A percentile compares a stretch with the other conserved stretches of the same genome.
phyloP scores from a whole-genome alignment of 2,329 filamentous ascomycete species.

The Verticillium albo-atrum region DNA sequence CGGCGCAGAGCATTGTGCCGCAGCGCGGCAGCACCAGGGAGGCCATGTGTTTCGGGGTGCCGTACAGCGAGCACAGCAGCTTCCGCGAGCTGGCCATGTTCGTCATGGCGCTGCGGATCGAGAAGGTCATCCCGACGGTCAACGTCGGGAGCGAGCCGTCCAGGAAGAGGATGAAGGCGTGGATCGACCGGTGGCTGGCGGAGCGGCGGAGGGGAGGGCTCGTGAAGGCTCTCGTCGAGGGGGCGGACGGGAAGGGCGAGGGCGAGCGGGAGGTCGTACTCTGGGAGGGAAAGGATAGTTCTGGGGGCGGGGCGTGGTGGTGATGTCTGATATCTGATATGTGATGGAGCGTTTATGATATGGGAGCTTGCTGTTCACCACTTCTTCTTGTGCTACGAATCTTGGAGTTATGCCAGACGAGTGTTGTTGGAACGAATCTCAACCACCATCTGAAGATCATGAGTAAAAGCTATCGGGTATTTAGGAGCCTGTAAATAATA shows the following conservation, averaged over 20 bases:
- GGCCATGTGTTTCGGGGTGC: conserved; percentile 86
- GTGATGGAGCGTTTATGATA: too few relatives aligned
- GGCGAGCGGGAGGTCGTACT: conserved; percentile 25
- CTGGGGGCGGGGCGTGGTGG: conserved; percentile 35
- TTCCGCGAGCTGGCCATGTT: conserved; percentile 95
- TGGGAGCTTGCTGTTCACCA: too few relatives aligned
- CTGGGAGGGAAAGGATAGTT: conserved; percentile 34
- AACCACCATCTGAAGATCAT: too few relatives aligned
- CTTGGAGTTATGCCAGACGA: too few relatives aligned
- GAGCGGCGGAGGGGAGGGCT: conserved; percentile 54
- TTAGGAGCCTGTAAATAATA: too few relatives aligned
- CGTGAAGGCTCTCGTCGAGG: conserved; percentile 39
- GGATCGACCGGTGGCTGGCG: conserved; percentile 58
- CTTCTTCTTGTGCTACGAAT: too few relatives aligned
- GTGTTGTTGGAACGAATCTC: too few relatives aligned
- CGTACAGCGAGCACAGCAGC: conserved; percentile 93
- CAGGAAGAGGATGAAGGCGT: conserved; percentile 57
- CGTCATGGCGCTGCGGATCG: conserved; percentile 79
- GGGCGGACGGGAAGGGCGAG: conserved; percentile 26
- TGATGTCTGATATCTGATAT: conserved; percentile 10
- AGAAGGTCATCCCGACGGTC: conserved; percentile 88
- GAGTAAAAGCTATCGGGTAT: too few relatives aligned
- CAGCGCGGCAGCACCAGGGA: conserved; percentile 80
- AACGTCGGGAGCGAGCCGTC: conserved; percentile 64
- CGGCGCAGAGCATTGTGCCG: conserved; percentile 66